Evolutionary conservation across 371 early-diverging fungal species (phyloP).

Genomic region (Lichtheimia hyalospora): DNA sequence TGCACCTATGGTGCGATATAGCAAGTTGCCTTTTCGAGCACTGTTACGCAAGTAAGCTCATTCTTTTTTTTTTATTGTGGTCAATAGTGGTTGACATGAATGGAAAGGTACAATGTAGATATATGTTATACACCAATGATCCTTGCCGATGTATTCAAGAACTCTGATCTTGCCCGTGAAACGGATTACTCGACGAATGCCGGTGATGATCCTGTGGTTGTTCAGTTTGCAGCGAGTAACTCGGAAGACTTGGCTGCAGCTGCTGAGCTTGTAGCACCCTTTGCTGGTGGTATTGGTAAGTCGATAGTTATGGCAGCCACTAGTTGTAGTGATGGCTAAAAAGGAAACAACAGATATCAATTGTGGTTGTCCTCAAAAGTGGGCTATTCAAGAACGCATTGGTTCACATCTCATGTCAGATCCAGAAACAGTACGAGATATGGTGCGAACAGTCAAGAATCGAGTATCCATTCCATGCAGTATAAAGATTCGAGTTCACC

Average conservation of each 20-base stretch:
- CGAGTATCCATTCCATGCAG: conserved; percentile 70
- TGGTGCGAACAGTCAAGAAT: conserved; percentile 73
- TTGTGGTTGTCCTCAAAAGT: conserved; percentile 88
- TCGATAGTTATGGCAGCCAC: too few relatives aligned
- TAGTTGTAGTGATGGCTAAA: background rate
- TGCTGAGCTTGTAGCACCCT: conserved; percentile 80
- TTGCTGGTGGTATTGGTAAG: conserved; percentile 68
- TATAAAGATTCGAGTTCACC: conserved; percentile 81
- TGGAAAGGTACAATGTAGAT: conserved; percentile 77
- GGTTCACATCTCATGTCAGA: conserved; percentile 78
- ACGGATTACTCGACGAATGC: conserved; percentile 81
- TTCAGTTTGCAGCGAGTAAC: conserved; percentile 92
- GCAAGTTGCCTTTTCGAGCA: conserved; percentile 92
- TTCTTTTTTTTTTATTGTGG: background rate
- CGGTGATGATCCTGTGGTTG: conserved; percentile 81
- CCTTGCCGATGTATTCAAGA: conserved; percentile 89
- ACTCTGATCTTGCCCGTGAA: conserved; percentile 78
- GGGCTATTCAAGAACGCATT: conserved; percentile 83
- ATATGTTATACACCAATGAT: conserved; percentile 99
- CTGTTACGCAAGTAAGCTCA: conserved; percentile 73
- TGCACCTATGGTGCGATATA: conserved; percentile 98
- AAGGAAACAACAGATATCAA: conserved; percentile 60
- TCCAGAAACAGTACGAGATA: conserved; percentile 80
- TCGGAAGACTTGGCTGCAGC: conserved; percentile 83
- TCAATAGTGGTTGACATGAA: background rate